Conservation (phyloP, 495 filamentous ascomycete genomes). For the Talaromyces proteolyticus region DNA sequence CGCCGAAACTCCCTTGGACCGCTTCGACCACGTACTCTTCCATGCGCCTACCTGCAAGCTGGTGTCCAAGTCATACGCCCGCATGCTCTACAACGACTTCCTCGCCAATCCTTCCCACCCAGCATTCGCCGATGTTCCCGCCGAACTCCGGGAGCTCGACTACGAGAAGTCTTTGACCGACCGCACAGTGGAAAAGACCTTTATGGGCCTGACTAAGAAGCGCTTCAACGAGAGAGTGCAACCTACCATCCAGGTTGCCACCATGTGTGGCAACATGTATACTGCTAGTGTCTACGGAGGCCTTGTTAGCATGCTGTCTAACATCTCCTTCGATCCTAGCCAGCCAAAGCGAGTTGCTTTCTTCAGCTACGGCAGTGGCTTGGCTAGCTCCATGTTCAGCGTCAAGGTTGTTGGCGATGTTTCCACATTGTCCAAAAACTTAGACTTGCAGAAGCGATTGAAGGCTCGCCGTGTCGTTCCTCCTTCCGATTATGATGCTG, state of each 20-base stretch:
- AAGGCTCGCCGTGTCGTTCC: conserved; percentile 63
- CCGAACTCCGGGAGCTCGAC: conserved; percentile 78
- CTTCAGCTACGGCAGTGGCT: conserved; percentile 93
- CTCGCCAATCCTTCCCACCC: conserved; percentile 68
- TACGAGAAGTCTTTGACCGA: conserved; percentile 84
- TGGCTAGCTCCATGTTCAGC: conserved; percentile 87
- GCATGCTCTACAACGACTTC: conserved; percentile 96
- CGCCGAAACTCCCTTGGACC: conserved; percentile 68
- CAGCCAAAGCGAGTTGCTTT: conserved; percentile 83
- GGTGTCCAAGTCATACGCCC: conserved; percentile 90
- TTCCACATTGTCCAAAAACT: conserved; percentile 65
- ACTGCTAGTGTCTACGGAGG: conserved; percentile 90
- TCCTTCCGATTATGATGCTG: conserved; percentile 82
- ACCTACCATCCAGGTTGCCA: conserved; percentile 80
- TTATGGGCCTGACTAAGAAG: conserved; percentile 95
- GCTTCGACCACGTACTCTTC: conserved; percentile 94
- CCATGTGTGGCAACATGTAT: conserved; percentile 99
- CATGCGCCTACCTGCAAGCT: conserved; percentile 98
- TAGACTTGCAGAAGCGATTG: conserved; percentile 76
- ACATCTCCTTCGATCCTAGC: conserved; percentile 62
- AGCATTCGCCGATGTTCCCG: conserved; percentile 78
- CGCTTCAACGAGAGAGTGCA: conserved; percentile 82
- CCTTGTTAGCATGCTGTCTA: conserved; percentile 68
- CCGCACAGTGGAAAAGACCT: conserved; percentile 94
- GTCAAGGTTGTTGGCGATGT: conserved; percentile 76